Conservation (phyloP, 164 flowering plant genomes). For the Piper longum region DNA sequence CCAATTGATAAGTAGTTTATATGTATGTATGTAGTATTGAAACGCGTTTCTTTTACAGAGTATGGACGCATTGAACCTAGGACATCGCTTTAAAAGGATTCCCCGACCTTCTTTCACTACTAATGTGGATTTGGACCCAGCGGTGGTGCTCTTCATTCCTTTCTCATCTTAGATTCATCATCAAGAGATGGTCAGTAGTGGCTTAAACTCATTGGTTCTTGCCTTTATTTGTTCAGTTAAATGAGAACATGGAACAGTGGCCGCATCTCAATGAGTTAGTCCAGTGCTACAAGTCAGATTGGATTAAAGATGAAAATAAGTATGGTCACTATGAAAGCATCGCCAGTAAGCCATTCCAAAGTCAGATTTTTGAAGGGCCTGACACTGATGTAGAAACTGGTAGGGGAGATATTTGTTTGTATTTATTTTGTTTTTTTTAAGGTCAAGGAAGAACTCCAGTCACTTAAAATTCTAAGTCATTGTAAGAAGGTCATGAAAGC, state of each 20-base stretch:
- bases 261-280: conserved; percentile 87
- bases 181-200: neutral
- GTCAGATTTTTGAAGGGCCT: conserved; percentile 91
- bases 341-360: conserved; percentile 39
- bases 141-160: conserved; percentile 29
- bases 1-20: no score
- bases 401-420: conserved; percentile 4
- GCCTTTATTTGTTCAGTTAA: conserved; percentile 28
- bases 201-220: neutral
- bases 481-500: neutral
- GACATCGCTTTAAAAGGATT: conserved; percentile 58
- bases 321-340: conserved; percentile 85
- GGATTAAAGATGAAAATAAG: conserved; percentile 87
- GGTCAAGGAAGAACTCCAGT: neutral
- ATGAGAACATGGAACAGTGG: conserved; percentile 91
- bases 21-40: no score
- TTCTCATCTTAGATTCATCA: neutral
- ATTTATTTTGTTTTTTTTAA: neutral
- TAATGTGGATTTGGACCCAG: conserved; percentile 48
- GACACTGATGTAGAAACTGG: conserved; percentile 98
- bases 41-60: conserved; percentile 6
- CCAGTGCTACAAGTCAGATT: conserved; percentile 83
- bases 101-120: conserved; percentile 39
- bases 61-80: conserved; percentile 39
- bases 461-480: neutral